Evolutionary conservation across 306 rosid species (phyloP).

Genomic region (Trichosanthes truncata): DNA sequence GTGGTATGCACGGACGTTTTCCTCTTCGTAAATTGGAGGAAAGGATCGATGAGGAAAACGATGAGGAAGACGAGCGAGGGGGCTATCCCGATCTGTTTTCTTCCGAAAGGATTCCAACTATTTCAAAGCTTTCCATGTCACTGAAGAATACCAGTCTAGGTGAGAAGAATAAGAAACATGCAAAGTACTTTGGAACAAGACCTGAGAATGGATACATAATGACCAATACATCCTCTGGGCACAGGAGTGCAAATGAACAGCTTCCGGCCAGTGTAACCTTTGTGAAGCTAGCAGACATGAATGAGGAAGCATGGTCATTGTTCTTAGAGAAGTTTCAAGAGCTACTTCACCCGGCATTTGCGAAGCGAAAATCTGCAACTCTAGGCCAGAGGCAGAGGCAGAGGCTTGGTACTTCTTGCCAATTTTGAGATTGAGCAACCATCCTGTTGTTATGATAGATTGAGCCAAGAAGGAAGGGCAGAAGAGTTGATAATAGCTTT

Average conservation of each 20-base stretch:
- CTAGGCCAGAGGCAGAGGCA: conserved; percentile 78
- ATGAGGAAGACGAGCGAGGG: conserved; percentile 37
- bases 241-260: conserved; percentile 86
- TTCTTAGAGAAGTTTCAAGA: conserved; percentile 74
- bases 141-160: conserved; percentile 45
- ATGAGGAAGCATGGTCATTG: conserved; percentile 62
- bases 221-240: conserved; percentile 60
- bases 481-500: conserved; percentile 6
- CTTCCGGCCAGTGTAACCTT: conserved; percentile 79
- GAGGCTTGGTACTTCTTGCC: conserved; percentile 99
- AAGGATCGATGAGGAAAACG: conserved; percentile 67
- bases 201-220: conserved; percentile 35
- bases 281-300: conserved; percentile 71
- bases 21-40: conserved; percentile 75
- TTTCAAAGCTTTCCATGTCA: conserved; percentile 49
- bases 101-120: conserved; percentile 25
- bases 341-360: conserved; percentile 71
- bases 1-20: conserved; percentile 32
- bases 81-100: conserved; percentile 15
- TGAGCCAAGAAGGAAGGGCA: neutral
- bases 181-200: conserved; percentile 34
- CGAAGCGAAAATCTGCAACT: conserved; percentile 49
- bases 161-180: conserved; percentile 45
- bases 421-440: conserved; percentile 53
- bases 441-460: neutral